These are phyloP conservation scores for Ganoderma sinense DNA, from an alignment of 1,284 basidiomycete species.

Conservation along the genomic window DNA sequence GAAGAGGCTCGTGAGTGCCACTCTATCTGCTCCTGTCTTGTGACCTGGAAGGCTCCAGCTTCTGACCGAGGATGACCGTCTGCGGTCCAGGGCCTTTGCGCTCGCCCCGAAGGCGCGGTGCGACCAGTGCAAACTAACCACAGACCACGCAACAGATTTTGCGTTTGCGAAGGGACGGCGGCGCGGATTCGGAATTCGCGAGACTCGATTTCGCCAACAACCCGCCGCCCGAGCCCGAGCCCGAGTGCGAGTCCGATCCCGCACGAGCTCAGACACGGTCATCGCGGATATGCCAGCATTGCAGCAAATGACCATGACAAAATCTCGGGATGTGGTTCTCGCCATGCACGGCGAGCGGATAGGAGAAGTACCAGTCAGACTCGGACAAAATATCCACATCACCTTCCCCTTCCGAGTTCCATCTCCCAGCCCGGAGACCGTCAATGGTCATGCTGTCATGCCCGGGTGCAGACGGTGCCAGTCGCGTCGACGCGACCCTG, in stretches of 20 bases:
- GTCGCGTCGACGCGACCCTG: background rate
- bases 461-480: background rate
- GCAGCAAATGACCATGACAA: background rate
- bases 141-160: background rate
- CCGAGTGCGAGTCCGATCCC: background rate
- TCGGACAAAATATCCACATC: background rate
- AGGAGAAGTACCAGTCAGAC: background rate
- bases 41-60: conserved; percentile 2
- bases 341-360: background rate
- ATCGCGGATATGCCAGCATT: background rate
- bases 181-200: background rate
- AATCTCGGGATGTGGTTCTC: background rate
- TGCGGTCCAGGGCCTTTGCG: conserved; percentile 5
- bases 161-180: background rate
- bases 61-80: background rate
- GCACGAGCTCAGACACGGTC: background rate
- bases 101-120: background rate
- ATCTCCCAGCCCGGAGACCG: background rate
- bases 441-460: background rate
- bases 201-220: background rate
- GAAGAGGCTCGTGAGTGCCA: background rate
- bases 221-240: too few species aligned
- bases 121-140: conserved; percentile 1
- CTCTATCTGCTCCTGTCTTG: background rate
- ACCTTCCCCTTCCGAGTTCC: background rate